These are phyloP conservation scores for Pharus latifolius DNA, from an alignment of 176 grass and related monocot genomes.

Conservation along the genomic window DNA sequence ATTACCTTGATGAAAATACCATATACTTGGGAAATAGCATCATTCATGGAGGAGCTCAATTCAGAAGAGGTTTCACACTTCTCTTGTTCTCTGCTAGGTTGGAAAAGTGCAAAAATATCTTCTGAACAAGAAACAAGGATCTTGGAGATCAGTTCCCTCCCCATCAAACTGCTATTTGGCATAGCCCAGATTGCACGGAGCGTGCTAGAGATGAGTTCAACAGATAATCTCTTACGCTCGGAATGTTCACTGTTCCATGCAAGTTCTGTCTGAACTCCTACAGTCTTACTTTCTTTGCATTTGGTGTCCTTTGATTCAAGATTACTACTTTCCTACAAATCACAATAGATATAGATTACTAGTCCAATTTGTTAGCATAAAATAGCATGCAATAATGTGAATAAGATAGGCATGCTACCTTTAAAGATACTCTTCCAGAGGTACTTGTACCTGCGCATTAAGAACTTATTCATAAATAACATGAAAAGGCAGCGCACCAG, in stretches of 20 bases:
- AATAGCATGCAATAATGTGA: not conserved
- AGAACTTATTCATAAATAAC: conserved; percentile 1
- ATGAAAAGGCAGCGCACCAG: not conserved
- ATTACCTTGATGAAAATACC: conserved; percentile 59
- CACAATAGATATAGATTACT: conserved; percentile 10
- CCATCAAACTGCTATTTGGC: conserved; percentile 24
- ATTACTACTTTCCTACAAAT: conserved; percentile 15
- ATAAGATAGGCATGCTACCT: conserved; percentile 28
- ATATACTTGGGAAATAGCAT: conserved; percentile 38
- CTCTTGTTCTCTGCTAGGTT: conserved; percentile 26
- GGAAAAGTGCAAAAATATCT: conserved; percentile 57
- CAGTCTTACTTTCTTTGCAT: conserved; percentile 9
- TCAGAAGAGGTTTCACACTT: conserved; percentile 31
- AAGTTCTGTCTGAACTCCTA: conserved; percentile 52
- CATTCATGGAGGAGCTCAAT: conserved; percentile 15
- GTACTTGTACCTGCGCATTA: conserved; percentile 33
- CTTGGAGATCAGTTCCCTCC: conserved; percentile 41
- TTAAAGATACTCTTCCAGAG: conserved; percentile 15
- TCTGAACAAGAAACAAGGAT: conserved; percentile 62
- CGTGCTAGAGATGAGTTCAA: conserved; percentile 38
- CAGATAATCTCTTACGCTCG: conserved; percentile 20
- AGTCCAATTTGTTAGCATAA: not conserved
- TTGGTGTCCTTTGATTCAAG: conserved; percentile 11
- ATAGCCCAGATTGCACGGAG: conserved; percentile 47
- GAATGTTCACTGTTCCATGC: conserved; percentile 10